Base-by-base conservation (phyloP, 2,329 filamentous ascomycete genomes). In the Fusarium sambucinum region DNA sequence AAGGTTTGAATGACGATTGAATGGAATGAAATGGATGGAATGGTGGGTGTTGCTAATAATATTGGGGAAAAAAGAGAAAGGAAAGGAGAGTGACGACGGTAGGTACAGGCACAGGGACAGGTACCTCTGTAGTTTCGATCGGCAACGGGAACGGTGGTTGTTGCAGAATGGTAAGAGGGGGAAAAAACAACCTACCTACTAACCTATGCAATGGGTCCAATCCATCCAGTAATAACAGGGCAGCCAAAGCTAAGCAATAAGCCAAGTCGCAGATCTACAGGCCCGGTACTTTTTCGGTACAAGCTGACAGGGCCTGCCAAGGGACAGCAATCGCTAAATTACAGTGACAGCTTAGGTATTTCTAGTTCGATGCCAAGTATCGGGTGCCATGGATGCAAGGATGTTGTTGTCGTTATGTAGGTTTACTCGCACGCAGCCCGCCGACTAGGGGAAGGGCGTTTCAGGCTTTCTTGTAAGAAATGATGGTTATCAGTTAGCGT, bases 231-330 rank as follows among this genome's bases (percentile, higher is more conserved):
- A 55, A 59, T 56, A 52, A 44, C 52, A 27, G 44, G 48, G 44
- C 42, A 52, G 58, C 47, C 37, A 40, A 42, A 70, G 71, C 71
- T 74, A 74, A 70, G 70, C 47, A 63, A 73, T 55, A 73, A 72
- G 70, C 71, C 71, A 71, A 74, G 72, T 73, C 59, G 48, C 61
- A 60, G 72, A 74, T 74, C 72, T 70, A 52, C 70, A 74, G 59
- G 46, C 53, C 53, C 53, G 30, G 51, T 68, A 71, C 67, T 37
- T 61, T 38, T 42, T 47, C 9, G 46, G 50, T 69, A 65, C 62
- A 29, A 60, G 42, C 13, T 37, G 46, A 19, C 23, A 38, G 51
- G n/a, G 37, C 27, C n/a, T 46, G 27, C 41, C 41, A 65, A 46
- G 59, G 25, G 59, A 40, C 27, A 30, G 8, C 35, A 41, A 33